These are phyloP conservation scores for Cubamyces lactineus DNA, from an alignment of 768 basidiomycete species.

Conservation along the genomic window DNA sequence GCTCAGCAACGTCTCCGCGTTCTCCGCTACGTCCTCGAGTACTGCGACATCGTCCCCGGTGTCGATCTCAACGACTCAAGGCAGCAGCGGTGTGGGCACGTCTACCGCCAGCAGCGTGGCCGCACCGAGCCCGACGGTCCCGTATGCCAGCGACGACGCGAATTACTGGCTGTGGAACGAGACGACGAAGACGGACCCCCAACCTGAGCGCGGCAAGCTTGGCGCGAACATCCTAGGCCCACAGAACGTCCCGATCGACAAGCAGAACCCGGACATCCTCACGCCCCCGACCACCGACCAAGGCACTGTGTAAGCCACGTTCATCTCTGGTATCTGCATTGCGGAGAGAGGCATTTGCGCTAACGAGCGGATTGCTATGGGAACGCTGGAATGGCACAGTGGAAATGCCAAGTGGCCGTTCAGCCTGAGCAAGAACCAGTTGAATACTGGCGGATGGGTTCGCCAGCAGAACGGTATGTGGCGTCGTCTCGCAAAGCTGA, in stretches of 20 bases:
- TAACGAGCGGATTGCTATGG: too few relatives aligned
- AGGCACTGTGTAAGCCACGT: conserved; percentile 36
- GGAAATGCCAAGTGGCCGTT: conserved; percentile 40
- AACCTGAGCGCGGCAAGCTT: conserved; percentile 29
- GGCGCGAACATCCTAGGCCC: conserved; percentile 37
- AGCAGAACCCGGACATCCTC: conserved; percentile 37
- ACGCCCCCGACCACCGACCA: conserved; percentile 39
- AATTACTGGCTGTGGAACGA: conserved; percentile 28
- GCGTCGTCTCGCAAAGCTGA: background rate
- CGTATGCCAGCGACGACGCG: conserved; percentile 28
- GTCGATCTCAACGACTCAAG: conserved; percentile 6
- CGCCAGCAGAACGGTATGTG: conserved; percentile 37
- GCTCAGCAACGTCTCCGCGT: conserved; percentile 3
- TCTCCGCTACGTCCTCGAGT: background rate
- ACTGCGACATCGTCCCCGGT: background rate
- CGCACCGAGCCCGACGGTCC: conserved; percentile 25
- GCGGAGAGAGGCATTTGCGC: background rate
- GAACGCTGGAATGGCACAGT: background rate
- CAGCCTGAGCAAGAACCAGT: conserved; percentile 38
- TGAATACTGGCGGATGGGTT: conserved; percentile 42
- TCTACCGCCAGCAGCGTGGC: conserved; percentile 26
- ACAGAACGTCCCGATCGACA: conserved; percentile 36
- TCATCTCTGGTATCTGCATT: background rate
- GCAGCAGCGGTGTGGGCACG: conserved; percentile 14
- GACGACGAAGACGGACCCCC: conserved; percentile 20